Evolutionary conservation across 805 yeast genomes (phyloP), one percentile per base, ranked within the genome.

Genomic region (Alloascoidea africana): DNA sequence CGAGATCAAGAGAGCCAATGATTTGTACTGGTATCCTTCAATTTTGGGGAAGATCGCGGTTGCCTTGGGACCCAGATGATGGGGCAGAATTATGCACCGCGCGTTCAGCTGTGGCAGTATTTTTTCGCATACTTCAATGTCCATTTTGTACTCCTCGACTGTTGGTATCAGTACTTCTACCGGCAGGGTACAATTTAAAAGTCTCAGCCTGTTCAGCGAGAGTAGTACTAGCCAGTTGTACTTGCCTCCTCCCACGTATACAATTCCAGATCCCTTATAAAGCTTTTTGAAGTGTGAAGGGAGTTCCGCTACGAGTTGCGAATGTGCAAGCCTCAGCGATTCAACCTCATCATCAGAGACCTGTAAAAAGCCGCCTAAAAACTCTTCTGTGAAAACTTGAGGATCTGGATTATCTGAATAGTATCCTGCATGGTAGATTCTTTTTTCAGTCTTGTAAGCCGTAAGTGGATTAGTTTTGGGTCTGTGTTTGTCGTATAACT

Each of bases 91-190:
- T 13, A 80, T 69, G 63, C 95, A 84, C 44, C 64, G 65, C 3
- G 78, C 89, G 42, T 74, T 68, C 40, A 76, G 55, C 14, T 52
- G 47, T 0, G 89, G 86, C 46, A 83, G 61, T 2, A 79, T 60
- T 5, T 59, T 58, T 16, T 70, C 73, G 56, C 95, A 85, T 23
- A 23, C 8, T 8, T 23, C 30, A 38, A 76, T 63, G 41, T 76
- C 80, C 27, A 72, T 65, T 49, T 83, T 91, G 48, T 73, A 81
- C 49, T 81, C 91, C 19, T 68, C 68, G 14, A 65, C 60, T 30
- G 71, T 66, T 5, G 94, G 93, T 44, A 86, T 72, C 45, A 83
- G 67, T 5, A 86, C 80, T 60, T 86, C 96, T 15, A 86, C 73
- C 0, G 96, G 95, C 27, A 79, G 55, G 8, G 63, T 65, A 2